Percentiles rank a stretch among this genome's conserved stretches.
Evolutionary conservation across 2,329 filamentous ascomycete genomes (phyloP).

Genomic region (Beauveria sp.): DNA sequence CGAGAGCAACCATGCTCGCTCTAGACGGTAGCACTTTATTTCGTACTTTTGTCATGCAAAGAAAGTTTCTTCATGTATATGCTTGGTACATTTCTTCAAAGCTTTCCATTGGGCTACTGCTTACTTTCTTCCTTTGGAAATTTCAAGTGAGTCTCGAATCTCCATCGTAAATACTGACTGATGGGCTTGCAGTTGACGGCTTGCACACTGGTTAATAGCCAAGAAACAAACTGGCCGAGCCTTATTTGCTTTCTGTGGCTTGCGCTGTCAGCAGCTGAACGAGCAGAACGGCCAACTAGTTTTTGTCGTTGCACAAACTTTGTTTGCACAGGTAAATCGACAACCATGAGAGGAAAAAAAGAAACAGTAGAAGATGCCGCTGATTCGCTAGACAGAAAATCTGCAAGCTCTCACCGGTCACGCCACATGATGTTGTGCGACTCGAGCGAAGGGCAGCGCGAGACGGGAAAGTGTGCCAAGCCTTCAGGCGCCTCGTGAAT

Average conservation of each 20-base stretch:
- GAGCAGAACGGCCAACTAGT: neutral
- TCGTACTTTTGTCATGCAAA: too few species aligned
- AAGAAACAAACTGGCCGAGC: too few species aligned
- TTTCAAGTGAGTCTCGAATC: neutral
- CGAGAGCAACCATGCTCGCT: too few species aligned
- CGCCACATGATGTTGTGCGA: slow-evolving; percentile 9
- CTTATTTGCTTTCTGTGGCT: neutral
- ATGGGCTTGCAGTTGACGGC: neutral
- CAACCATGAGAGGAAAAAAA: too few species aligned
- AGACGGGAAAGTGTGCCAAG: neutral
- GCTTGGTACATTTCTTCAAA: neutral
- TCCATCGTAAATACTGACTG: neutral
- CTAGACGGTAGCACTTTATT: too few species aligned
- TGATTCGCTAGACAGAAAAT: neutral
- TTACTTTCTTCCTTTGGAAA: neutral
- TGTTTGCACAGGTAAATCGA: neutral
- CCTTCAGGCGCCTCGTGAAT: neutral
- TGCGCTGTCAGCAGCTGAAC: neutral
- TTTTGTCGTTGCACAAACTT: neutral
- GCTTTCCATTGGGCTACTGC: too few species aligned
- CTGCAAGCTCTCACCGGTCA: slow-evolving; percentile 9
- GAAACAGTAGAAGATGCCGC: neutral
- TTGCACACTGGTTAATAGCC: neutral
- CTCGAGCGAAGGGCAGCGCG: neutral
- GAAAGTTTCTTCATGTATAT: neutral